Evolutionary conservation across 345 rosid species (phyloP).

Genomic region (Atalantia buxifolia): DNA sequence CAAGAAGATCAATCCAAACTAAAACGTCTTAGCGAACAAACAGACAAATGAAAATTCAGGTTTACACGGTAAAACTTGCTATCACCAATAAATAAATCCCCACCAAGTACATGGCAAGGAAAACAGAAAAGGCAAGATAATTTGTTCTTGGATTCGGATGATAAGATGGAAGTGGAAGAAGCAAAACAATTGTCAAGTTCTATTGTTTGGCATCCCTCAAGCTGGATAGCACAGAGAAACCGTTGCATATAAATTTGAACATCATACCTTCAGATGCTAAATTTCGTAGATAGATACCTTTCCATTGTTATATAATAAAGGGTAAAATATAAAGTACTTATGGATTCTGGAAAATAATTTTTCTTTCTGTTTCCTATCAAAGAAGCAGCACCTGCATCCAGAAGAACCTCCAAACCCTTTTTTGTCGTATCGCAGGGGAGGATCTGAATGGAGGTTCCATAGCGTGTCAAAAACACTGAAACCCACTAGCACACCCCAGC

Average conservation of each 20-base stretch:
- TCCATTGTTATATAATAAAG: background rate
- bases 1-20: slow-evolving; percentile 1
- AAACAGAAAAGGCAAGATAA: background rate
- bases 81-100: background rate
- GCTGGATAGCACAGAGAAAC: background rate
- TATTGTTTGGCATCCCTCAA: background rate
- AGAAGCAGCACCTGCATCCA: no score
- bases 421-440: no score
- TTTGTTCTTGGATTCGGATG: background rate
- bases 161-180: background rate
- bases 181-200: background rate
- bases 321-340: background rate
- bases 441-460: no score
- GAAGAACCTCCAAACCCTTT: no score
- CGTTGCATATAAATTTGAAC: background rate
- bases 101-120: background rate
- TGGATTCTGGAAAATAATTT: no score
- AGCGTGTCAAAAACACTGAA: no score
- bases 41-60: background rate
- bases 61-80: background rate
- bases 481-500: no score
- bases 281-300: background rate
- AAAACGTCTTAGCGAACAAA: background rate
- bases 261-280: background rate
- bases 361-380: no score